phyloP scores from a whole-genome alignment of 495 filamentous ascomycete species.

The Hyphodiscus hymeniophilus region DNA sequence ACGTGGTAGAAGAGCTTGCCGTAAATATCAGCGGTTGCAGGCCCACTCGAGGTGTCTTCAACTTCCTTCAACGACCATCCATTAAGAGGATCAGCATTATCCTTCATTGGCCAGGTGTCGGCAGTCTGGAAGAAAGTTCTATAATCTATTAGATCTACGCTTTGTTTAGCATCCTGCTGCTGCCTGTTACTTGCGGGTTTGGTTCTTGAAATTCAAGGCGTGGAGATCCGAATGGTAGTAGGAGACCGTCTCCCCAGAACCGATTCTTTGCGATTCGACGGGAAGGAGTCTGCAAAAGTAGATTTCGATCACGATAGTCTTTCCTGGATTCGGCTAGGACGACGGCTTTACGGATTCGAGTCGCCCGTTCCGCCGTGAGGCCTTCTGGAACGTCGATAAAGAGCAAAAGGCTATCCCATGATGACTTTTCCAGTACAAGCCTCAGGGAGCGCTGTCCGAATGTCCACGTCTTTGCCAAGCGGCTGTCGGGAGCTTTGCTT shows the following conservation, averaged over 20 bases:
- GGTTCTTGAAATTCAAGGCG: slow-evolving; percentile 21
- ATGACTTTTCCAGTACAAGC: slow-evolving; percentile 17
- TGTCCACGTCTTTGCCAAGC: slow-evolving; percentile 19
- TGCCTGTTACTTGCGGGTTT: slow-evolving; percentile 23
- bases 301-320: slow-evolving; percentile 20
- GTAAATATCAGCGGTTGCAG: slow-evolving; percentile 22
- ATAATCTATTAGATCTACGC: background rate
- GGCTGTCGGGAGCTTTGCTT: background rate
- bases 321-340: slow-evolving; percentile 20
- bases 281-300: slow-evolving; percentile 7
- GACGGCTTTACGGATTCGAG: slow-evolving; percentile 16
- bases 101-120: slow-evolving; percentile 14
- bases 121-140: slow-evolving; percentile 19
- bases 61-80: slow-evolving; percentile 26
- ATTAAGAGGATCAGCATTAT: slow-evolving; percentile 19
- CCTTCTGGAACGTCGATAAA: slow-evolving; percentile 16
- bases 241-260: slow-evolving; percentile 27
- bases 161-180: background rate
- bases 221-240: slow-evolving; percentile 28
- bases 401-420: slow-evolving; percentile 16
- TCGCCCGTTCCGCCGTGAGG: slow-evolving; percentile 9
- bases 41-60: slow-evolving; percentile 3
- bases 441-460: slow-evolving; percentile 16
- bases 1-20: slow-evolving; percentile 27
- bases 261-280: slow-evolving; percentile 20